Base-by-base conservation (phyloP, 2,329 filamentous ascomycete genomes). In the Hypocrella siamensis region DNA sequence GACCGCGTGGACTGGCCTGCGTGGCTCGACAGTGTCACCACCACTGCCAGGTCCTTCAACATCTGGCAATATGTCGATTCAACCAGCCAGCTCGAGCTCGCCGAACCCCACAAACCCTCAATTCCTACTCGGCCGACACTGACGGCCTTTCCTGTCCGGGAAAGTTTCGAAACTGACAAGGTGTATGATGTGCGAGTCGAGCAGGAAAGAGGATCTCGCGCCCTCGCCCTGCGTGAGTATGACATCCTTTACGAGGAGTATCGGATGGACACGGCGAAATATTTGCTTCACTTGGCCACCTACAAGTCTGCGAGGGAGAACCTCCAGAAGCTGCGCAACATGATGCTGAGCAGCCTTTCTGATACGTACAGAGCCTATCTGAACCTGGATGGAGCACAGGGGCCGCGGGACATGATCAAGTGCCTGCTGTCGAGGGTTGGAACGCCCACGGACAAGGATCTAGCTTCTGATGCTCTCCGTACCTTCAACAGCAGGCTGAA, bases 51-150 rank as follows among this genome's bases (percentile, higher is more conserved):
- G 11, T 19, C 32, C 4, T 18, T 31, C n/a, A 17, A 30, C 6
- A 14, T 40, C 12, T 41, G 39, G 39, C 12, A 28, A 6, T 41
- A 35, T 17, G 36, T 40, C 28, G 21, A 41, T 19, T 38, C 39
- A 6, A 31, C 31, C 17, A 16, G 25, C 19, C 21, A 21, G 19
- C 10, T 14, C 17, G 21, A 28, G 10, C 31, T 35, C 26, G 24
- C 8, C 17, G 17, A 22, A 30, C 38, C 35, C 6, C 16, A 11
- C n/a, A 28, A 31, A 14, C 38, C 38, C 1, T 11, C 21, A 12
- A 6, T 31, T 3, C 39, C 39, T 2, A 16, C n/a, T 4, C 19
- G 26, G n/a, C 38, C 38, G 11, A 7, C 24, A 2, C 28, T 40
- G 21, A 30, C 31, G 5, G 3, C 6, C 3, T 15, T 26, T 11